phyloP scores from a whole-genome alignment of 805 yeast species.

The Suhomyces sp. region DNA sequence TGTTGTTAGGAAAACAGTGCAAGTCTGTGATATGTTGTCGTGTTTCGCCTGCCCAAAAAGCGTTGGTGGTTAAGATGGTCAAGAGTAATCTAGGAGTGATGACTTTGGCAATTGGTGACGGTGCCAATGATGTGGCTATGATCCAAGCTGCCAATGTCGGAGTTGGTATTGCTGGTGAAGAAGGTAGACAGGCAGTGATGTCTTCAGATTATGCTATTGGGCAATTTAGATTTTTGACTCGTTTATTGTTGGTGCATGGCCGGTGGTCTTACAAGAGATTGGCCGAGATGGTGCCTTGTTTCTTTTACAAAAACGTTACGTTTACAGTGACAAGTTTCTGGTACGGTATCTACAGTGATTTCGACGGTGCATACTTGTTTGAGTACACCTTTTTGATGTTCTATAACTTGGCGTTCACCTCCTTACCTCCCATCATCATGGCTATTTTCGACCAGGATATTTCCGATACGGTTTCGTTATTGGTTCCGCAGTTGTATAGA shows the following conservation, averaged over 20 bases:
- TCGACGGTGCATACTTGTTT: conserved; percentile 75
- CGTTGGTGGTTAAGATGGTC: conserved; percentile 78
- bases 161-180: conserved; percentile 89
- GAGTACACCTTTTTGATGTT: conserved; percentile 80
- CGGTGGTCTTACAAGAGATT: conserved; percentile 83
- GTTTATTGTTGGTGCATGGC: conserved; percentile 73
- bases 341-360: conserved; percentile 72
- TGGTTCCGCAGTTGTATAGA: conserved; percentile 73
- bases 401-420: conserved; percentile 79
- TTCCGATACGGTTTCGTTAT: conserved; percentile 59
- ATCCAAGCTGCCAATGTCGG: conserved; percentile 86
- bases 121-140: conserved; percentile 89
- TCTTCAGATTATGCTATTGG: conserved; percentile 84
- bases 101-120: conserved; percentile 88
- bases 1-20: conserved; percentile 74
- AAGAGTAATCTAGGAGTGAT: conserved; percentile 71
- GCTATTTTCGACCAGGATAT: conserved; percentile 84
- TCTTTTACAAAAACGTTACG: conserved; percentile 75
- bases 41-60: conserved; percentile 86
- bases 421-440: conserved; percentile 73
- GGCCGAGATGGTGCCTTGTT: conserved; percentile 79
- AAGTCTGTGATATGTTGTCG: conserved; percentile 81
- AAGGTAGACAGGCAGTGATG: conserved; percentile 88
- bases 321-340: conserved; percentile 74
- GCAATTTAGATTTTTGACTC: conserved; percentile 69